A percentile compares a stretch with the other conserved stretches of the same genome.
These are phyloP conservation scores for Glycyrrhiza uralensis DNA, from an alignment of 306 rosid species.

Conservation along the genomic window DNA sequence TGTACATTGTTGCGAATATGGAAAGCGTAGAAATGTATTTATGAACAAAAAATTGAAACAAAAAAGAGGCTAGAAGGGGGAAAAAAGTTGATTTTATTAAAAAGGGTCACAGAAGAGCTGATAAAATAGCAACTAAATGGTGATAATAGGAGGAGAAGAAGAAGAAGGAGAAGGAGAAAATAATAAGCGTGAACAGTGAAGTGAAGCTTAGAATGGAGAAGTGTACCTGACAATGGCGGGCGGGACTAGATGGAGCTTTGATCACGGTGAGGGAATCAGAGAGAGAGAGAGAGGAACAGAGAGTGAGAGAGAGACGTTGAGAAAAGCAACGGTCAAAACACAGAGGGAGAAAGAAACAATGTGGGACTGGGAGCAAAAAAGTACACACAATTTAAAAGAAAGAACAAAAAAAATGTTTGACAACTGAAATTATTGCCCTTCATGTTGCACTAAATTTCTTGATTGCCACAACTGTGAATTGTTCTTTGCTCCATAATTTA, in stretches of 20 bases:
- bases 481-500: too few relatives aligned
- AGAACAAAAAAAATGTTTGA: not conserved
- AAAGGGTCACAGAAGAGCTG: not conserved
- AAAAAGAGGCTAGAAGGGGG: not conserved
- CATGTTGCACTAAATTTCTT: not conserved
- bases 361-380: not conserved
- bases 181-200: constrained; percentile 1
- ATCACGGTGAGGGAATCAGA: constrained; percentile 8
- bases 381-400: constrained; percentile 13
- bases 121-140: not conserved
- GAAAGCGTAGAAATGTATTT: not conserved
- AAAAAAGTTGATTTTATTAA: not conserved
- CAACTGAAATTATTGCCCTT: constrained; percentile 26
- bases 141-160: not conserved
- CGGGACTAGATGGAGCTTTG: constrained; percentile 39
- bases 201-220: constrained; percentile 18
- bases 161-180: not conserved
- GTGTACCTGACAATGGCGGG: constrained; percentile 40
- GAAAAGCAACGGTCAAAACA: constrained; percentile 73
- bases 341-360: not conserved
- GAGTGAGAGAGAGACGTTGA: constrained; percentile 54
- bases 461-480: constrained; percentile 27
- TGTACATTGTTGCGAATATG: not conserved
- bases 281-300: constrained; percentile 28
- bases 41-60: not conserved